phyloP scores from a whole-genome alignment of 768 basidiomycete genomes.

The Rhizopogon salebrosus region DNA sequence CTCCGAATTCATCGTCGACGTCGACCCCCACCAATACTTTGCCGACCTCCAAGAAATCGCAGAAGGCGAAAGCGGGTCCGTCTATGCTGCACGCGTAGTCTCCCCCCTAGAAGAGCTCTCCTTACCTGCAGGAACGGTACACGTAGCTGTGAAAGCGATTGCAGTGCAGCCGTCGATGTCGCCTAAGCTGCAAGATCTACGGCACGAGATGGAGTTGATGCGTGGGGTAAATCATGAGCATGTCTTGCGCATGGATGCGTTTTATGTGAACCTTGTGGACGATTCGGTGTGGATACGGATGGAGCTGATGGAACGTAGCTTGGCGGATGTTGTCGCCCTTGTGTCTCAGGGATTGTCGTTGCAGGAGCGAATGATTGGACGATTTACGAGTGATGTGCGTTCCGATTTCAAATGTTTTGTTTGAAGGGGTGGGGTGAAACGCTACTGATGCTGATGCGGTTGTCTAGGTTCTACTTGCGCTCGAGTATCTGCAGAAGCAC shows the following conservation, averaged over 20 bases:
- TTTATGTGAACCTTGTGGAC: constrained; percentile 59
- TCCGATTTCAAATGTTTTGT: too few relatives aligned
- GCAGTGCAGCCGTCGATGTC: constrained; percentile 33
- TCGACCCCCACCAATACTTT: constrained; percentile 63
- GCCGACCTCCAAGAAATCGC: constrained; percentile 72
- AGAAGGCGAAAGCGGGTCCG: constrained; percentile 77
- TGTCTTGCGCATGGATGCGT: constrained; percentile 59
- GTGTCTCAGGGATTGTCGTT: constrained; percentile 57
- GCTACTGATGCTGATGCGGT: neutral
- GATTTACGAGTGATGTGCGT: constrained; percentile 76
- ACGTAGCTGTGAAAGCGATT: constrained; percentile 67
- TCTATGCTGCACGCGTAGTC: constrained; percentile 41
- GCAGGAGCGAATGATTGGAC: constrained; percentile 63
- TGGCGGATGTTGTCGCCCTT: constrained; percentile 74
- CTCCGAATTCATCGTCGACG: constrained; percentile 56
- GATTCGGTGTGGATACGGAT: constrained; percentile 78
- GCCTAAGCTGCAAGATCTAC: constrained; percentile 59
- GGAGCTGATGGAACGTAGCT: constrained; percentile 86
- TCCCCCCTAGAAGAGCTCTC: constrained; percentile 7
- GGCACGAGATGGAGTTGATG: constrained; percentile 58
- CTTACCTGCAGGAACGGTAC: constrained; percentile 23
- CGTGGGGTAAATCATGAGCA: constrained; percentile 53
- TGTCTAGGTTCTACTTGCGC: constrained; percentile 54
- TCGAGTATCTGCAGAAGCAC: constrained; percentile 60
- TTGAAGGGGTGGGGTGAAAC: neutral